Conservation (phyloP, 108 stramenopile species). For the Stephanodiscus minutulus region DNA sequence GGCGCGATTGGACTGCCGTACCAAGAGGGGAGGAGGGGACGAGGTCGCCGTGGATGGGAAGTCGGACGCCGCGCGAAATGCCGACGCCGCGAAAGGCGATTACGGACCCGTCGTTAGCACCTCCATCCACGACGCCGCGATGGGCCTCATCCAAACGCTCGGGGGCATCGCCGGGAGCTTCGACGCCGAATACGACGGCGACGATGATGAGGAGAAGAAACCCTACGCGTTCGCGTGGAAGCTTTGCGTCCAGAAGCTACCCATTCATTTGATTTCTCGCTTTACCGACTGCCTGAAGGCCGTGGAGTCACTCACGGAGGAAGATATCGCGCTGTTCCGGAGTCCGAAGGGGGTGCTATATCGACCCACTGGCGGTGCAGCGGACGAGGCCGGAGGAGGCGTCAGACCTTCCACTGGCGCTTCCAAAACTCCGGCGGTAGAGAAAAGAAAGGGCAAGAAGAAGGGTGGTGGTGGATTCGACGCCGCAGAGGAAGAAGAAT, state of each 20-base stretch:
- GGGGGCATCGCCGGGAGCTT: constrained; percentile 63
- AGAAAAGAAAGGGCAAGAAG: constrained; percentile 47
- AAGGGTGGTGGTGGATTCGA: constrained; percentile 53
- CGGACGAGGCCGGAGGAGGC: constrained; percentile 13
- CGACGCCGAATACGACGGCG: constrained; percentile 53
- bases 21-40: constrained; percentile 1
- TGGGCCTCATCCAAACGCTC: constrained; percentile 61
- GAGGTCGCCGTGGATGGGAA: constrained; percentile 16
- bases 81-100: neutral
- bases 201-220: constrained; percentile 62
- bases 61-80: neutral
- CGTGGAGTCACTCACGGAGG: constrained; percentile 44
- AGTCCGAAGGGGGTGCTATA: constrained; percentile 44
- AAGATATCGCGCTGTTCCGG: constrained; percentile 38
- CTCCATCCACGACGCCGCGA: constrained; percentile 55
- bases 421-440: constrained; percentile 8
- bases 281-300: constrained; percentile 15
- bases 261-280: constrained; percentile 29
- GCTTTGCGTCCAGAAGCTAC: constrained; percentile 43
- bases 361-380: constrained; percentile 6
- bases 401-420: constrained; percentile 7
- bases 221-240: constrained; percentile 57
- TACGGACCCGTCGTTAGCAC: constrained; percentile 36
- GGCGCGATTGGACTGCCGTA: constrained; percentile 3
- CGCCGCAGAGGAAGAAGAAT: constrained; percentile 80